Base-by-base conservation (phyloP, 2,329 filamentous ascomycete genomes). In the Penicillium aurantiogriseum region DNA sequence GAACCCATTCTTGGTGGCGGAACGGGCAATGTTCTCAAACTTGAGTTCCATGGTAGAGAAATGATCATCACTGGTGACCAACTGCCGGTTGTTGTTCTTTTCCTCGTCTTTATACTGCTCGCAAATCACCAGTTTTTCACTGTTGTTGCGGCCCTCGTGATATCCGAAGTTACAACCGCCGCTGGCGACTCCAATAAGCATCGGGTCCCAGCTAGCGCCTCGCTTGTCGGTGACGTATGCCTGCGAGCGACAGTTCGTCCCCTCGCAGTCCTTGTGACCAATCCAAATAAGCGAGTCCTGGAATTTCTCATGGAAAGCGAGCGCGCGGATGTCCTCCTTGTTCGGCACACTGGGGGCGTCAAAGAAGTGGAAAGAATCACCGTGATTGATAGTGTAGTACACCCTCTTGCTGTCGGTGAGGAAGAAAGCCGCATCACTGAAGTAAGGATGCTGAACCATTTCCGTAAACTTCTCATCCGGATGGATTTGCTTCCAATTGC, bases 1-100 rank as follows among this genome's bases (percentile, higher is more conserved):
- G 73, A 96, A 99, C 72, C 99, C 94, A 39, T 89, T 88, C 93
- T 97, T 97, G 5, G 89, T 95, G 2, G 92, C 93, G 74, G 96
- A 97, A 65, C 89, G 88, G 65, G 88, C 85, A 42, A 96, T 89
- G 58, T 92, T 83, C 25, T 84, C 81, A 70, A 89, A 86, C 57
- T 85, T 81, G 23, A 85, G 79, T 65, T 87, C 83, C 61, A 85
- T 81, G 51, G 87, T 83, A 13, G 79, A 77, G 69, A 95, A 95
- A 76, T 88, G 91, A 67, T 95, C 87, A 43, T 90, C 82, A 72
- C 89, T 96, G 40, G 89, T 88, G 17, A 92, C 74, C 31, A 99
- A 83, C 63, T 88, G 83, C 47, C 88, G 77, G 1, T 86, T 83
- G 38, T 87, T 88, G 29, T 81, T 77, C 21, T 80, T 81, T 60